Conservation (phyloP, 805 yeast species). For the Danielia oregonensis region DNA sequence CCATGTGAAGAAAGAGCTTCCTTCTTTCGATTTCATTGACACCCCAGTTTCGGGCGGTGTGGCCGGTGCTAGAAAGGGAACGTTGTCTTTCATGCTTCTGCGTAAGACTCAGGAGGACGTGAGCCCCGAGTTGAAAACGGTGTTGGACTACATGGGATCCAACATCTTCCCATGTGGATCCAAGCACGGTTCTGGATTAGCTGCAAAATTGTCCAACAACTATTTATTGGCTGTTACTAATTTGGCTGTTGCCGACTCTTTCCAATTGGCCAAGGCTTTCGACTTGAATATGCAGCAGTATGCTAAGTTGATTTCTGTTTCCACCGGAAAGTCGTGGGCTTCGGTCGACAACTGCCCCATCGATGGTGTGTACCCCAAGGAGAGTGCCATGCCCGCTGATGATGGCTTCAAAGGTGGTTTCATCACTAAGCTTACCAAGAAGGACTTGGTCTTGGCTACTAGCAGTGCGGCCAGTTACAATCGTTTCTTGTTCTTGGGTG, state of each 20-base stretch:
- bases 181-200: slow-evolving; percentile 48
- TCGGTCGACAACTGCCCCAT: slow-evolving; percentile 53
- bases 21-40: slow-evolving; percentile 44
- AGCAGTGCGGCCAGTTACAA: slow-evolving; percentile 30
- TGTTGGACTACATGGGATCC: slow-evolving; percentile 43
- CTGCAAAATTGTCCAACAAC: slow-evolving; percentile 53
- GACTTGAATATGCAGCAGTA: slow-evolving; percentile 45
- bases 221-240: slow-evolving; percentile 51
- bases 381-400: slow-evolving; percentile 40
- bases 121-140: slow-evolving; percentile 25
- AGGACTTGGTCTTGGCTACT: slow-evolving; percentile 43
- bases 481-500: slow-evolving; percentile 37
- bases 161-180: slow-evolving; percentile 47
- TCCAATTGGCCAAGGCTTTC: slow-evolving; percentile 47
- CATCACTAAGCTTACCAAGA: slow-evolving; percentile 43
- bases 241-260: slow-evolving; percentile 53
- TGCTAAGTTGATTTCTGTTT: slow-evolving; percentile 47
- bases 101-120: slow-evolving; percentile 25
- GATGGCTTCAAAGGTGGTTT: slow-evolving; percentile 47
- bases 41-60: slow-evolving; percentile 58
- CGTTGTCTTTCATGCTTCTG: slow-evolving; percentile 52
- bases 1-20: slow-evolving; percentile 27
- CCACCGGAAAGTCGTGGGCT: slow-evolving; percentile 55
- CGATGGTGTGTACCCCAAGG: slow-evolving; percentile 42
- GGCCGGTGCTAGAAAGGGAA: slow-evolving; percentile 49